phyloP scores from a whole-genome alignment of 2,329 filamentous ascomycete genomes.

The Sporothrix curviconia region DNA sequence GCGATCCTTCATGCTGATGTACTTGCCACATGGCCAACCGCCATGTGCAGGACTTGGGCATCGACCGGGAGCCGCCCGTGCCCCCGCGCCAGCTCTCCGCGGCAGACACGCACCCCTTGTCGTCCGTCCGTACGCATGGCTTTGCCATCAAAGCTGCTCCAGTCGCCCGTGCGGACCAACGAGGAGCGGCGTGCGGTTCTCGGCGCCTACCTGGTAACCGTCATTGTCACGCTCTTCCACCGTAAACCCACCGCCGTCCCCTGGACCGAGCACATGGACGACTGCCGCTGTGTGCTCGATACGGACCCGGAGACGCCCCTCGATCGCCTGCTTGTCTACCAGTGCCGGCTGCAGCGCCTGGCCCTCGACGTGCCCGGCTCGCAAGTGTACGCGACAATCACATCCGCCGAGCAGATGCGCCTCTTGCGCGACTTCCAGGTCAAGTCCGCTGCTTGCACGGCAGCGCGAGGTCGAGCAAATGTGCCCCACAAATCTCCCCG shows the following conservation, averaged over 20 bases:
- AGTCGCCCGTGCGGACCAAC: slow-evolving; percentile 5
- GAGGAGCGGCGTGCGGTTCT: slow-evolving; percentile 11
- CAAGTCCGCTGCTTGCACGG: not conserved
- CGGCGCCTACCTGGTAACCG: slow-evolving; percentile 6
- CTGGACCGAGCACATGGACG: slow-evolving; percentile 55
- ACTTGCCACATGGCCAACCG: slow-evolving; percentile 11
- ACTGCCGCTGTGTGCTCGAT: slow-evolving; percentile 41
- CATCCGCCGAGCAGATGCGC: slow-evolving; percentile 1
- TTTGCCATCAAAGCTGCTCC: slow-evolving; percentile 10
- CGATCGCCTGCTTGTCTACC: slow-evolving; percentile 12
- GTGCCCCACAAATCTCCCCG: not conserved
- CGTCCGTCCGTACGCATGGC: slow-evolving; percentile 4
- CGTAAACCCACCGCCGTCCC: slow-evolving; percentile 41
- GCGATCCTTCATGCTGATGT: slow-evolving; percentile 16
- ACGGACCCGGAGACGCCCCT: slow-evolving; percentile 5
- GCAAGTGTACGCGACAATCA: not conserved
- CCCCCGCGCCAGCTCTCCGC: not conserved
- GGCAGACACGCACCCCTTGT: not conserved
- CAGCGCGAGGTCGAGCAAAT: not conserved
- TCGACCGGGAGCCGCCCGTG: not conserved
- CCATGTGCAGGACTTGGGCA: slow-evolving; percentile 13
- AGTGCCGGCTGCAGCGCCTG: slow-evolving; percentile 13
- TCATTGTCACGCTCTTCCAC: slow-evolving; percentile 10
- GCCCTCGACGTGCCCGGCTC: not conserved
- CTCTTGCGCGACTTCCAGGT: slow-evolving; percentile 10